phyloP scores from a whole-genome alignment of 371 early-diverging fungal species.

The Zychaea mexicana region DNA sequence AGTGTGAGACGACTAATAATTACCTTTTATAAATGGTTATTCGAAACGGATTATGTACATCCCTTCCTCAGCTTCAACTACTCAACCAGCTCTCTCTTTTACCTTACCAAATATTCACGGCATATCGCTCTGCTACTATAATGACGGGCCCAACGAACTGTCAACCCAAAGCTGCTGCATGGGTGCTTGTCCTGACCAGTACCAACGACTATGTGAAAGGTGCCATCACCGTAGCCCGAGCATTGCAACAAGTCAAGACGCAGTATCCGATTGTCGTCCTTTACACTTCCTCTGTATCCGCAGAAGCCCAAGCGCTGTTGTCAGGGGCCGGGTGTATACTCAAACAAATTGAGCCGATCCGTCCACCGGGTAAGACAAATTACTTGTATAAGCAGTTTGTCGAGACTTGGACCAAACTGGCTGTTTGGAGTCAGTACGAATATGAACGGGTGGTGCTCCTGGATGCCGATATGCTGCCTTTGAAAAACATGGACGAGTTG shows the following conservation, averaged over 20 bases:
- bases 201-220: slow-evolving; percentile 20
- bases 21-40: too few relatives aligned
- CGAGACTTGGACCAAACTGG: slow-evolving; percentile 83
- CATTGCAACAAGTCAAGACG: slow-evolving; percentile 61
- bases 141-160: too few relatives aligned
- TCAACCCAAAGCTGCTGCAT: too few relatives aligned
- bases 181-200: slow-evolving; percentile 19
- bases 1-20: too few relatives aligned
- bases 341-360: slow-evolving; percentile 63
- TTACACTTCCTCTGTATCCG: slow-evolving; percentile 49
- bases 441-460: slow-evolving; percentile 73
- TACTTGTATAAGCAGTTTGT: slow-evolving; percentile 34
- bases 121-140: too few relatives aligned
- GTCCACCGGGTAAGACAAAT: slow-evolving; percentile 72
- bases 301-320: slow-evolving; percentile 42
- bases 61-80: too few relatives aligned
- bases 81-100: too few relatives aligned
- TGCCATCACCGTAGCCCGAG: slow-evolving; percentile 28
- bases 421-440: slow-evolving; percentile 69
- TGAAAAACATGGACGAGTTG: slow-evolving; percentile 77
- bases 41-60: too few relatives aligned
- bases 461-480: slow-evolving; percentile 86
- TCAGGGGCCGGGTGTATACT: slow-evolving; percentile 65
- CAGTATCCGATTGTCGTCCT: slow-evolving; percentile 64
- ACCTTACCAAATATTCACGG: too few relatives aligned